Base-by-base conservation (phyloP, 257 asterid genomes). In the Jacaranda mimosifolia region DNA sequence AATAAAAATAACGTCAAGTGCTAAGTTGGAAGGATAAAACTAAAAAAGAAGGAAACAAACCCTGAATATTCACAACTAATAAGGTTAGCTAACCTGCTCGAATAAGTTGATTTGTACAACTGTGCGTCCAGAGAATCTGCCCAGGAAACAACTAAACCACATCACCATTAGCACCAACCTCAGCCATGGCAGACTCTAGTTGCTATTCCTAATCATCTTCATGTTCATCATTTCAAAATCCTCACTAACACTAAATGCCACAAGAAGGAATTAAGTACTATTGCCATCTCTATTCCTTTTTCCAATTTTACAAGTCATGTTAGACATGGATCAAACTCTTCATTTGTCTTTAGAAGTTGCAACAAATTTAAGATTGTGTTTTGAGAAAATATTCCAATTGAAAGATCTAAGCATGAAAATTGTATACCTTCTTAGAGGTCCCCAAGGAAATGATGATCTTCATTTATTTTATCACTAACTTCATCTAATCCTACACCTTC, bases 261-360 rank as follows among this genome's bases (percentile, higher is more conserved):
- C 90, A n/a, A n/a, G n/a, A n/a, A 72, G 85, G 97, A 51, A 68
- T 78, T 56, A 96, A 90, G 77, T 96, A 98, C 80, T 96, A 86
- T 64, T 90, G n/a, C 99, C 98, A 96, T 91, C 91, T 96, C 99
- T 71, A 96, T 80, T 55, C 99, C 99, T 78, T n/a, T n/a, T n/a
- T n/a, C n/a, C n/a, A n/a, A n/a, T n/a, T n/a, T n/a, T n/a, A n/a
- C n/a, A n/a, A n/a, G n/a, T n/a, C n/a, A n/a, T n/a, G n/a, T n/a
- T n/a, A n/a, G n/a, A n/a, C n/a, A n/a, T n/a, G n/a, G n/a, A 76
- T 85, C 86, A 51, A 57, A 83, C 80, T 91, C 92, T 76, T 90
- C 92, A 59, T 87, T 80, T 10, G 83, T 80, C 98, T 94, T 73
- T 86, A 81, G 82, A 82, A 75, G 75, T 71, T 42, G 68, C 56